Evolutionary conservation across 768 basidiomycete genomes (phyloP).

Genomic region (Phlebiopsis flavidoalba): DNA sequence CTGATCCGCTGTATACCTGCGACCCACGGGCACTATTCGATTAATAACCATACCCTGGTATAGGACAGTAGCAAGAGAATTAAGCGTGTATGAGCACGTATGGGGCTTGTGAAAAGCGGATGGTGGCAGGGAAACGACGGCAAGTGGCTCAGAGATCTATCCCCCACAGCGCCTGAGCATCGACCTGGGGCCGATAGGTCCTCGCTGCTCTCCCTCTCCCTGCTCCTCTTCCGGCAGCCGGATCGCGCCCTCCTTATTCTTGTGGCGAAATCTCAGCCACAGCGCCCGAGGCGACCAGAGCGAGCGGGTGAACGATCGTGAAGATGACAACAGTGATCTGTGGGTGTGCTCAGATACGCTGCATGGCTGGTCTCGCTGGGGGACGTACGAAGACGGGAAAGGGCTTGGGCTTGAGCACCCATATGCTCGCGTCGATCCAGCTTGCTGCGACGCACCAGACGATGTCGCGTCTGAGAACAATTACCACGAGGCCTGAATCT

Average conservation of each 20-base stretch:
- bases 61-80: no score
- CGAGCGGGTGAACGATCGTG: conserved; percentile 63
- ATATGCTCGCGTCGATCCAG: conserved; percentile 68
- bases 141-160: no score
- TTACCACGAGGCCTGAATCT: conserved; percentile 42
- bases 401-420: conserved; percentile 57
- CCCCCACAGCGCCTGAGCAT: neutral
- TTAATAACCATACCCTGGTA: no score
- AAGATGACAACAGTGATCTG: conserved; percentile 61
- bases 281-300: conserved; percentile 41
- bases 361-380: neutral
- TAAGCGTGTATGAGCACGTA: no score
- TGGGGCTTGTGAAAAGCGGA: no score
- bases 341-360: neutral
- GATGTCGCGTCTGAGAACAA: conserved; percentile 56
- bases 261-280: conserved; percentile 28
- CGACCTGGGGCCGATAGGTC: neutral
- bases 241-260: conserved; percentile 31
- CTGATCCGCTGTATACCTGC: no score
- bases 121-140: no score
- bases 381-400: conserved; percentile 49
- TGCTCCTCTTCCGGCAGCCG: conserved; percentile 30
- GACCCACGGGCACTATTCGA: no score
- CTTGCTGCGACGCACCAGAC: conserved; percentile 73
- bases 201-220: conserved; percentile 14